Base-by-base conservation (phyloP, 2,329 filamentous ascomycete genomes). In the Falciphora oryzae region DNA sequence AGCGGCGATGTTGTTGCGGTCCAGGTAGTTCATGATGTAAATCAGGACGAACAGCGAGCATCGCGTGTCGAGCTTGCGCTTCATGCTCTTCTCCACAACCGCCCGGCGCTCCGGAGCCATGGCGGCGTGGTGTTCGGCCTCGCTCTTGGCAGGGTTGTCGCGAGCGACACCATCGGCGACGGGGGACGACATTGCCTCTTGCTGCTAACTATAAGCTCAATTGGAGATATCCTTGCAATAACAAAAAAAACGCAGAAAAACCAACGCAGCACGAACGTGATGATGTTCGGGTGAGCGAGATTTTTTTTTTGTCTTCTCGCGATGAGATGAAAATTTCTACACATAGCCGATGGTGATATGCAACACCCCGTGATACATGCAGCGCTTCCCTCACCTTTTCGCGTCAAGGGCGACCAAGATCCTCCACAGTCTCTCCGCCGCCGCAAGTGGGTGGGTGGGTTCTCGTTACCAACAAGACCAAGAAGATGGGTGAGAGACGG, bases 61-160 rank as follows among this genome's bases (percentile, higher is more conserved):
- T 1, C 62, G 76, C 11, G 82, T 66, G 70, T 89, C 87, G n/a
- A 90, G 84, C 75, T 89, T 89, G 63, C 82, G 78, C 67, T 82
- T 78, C 67, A 90, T 74, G 63, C 78, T 80, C 67, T 77, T 79
- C 74, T 89, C 86, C 6, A 82, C 76, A 0, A 10, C 62, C 22
- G 62, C 62, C 27, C 62, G 62, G 25, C 62, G 62, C 62, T 31
- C 31, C 31, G 62, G 53, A 7, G 31, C 22, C 56, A 63, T 63
- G 31, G 31, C 28, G 22, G 10, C 8, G 25, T 63, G 56, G 27
- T 57, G 18, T 27, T 22, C 53, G 5, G 50, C 2, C 8, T 31
- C n/a, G 50, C 53, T 27, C 27, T 44, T 38, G 28, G 61, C 28
- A 2, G 61, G 22, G 1, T 57, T 44, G n/a, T 32, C 61, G 7